Evolutionary conservation across 2,329 filamentous ascomycete genomes (phyloP), one percentile per base, ranked within the genome.

Genomic region (Tolypocladium guangdongense): DNA sequence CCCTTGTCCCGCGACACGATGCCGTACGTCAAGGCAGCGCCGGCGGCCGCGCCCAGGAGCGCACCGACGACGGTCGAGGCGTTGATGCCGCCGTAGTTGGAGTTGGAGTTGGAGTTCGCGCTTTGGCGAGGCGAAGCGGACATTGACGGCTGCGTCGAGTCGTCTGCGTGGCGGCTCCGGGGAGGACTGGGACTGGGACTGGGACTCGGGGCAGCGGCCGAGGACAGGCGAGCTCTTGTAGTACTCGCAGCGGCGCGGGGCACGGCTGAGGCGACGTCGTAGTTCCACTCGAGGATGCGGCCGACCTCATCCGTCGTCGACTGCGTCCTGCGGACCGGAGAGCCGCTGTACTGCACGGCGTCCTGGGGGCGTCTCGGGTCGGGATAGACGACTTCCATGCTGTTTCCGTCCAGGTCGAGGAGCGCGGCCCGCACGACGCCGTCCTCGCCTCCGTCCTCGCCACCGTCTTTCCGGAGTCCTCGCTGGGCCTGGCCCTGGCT

Each of bases 351-450:
- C 52, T 64, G 59, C 7, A 68, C 58, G 30, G 67, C 60, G 50
- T 73, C 71, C 47, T 58, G 53, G 39, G 41, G 24, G 24, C 16
- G 16, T 30, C 27, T 30, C 41, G 58, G 59, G 36, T 67, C 67
- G 41, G 62, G 59, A 39, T 83, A 87, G 50, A 91, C 81, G 33
- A 88, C 86, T 64, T 93, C 88, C 65, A 95, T 83, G 60, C 80
- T 87, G 71, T 95, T 95, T 50, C 88, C 88, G 71, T 95, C 89
- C 52, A 88, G 78, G 68, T 95, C 90, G 56, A 83, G 78, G 41
- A 90, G 83, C 76, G 72, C 81, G 74, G 69, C 79, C 71, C 63
- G 68, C 48, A 54, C 49, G 49, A 54, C 53, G 48, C 55, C 59
- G 53, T 41, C 53, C 52, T 24, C 56, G 38, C 47, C 52, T 46